Conservation (phyloP, 2,329 filamentous ascomycete species). For the Botrytis elliptica region DNA sequence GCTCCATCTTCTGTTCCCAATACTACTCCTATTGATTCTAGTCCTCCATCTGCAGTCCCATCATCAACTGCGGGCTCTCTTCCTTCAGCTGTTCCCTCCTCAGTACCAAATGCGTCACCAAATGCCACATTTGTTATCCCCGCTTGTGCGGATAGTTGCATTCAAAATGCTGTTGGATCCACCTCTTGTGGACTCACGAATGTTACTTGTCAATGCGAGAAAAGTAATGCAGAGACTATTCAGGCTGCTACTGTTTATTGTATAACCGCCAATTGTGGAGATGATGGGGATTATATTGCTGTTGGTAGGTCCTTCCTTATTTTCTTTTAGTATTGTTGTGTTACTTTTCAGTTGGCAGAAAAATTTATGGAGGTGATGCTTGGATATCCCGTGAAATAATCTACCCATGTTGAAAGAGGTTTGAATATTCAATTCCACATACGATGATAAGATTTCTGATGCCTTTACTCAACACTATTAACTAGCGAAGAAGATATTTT, state of each 20-base stretch:
- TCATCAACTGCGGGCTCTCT: not conserved
- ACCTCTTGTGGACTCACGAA: not conserved
- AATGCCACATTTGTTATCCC: not conserved
- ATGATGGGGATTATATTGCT: not conserved
- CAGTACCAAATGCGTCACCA: not conserved
- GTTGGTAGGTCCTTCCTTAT: not conserved
- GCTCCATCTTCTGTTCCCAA: not conserved
- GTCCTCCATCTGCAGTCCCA: not conserved
- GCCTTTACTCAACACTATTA: not conserved
- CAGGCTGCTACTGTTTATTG: not conserved
- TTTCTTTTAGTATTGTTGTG: not conserved
- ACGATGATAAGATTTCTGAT: not conserved
- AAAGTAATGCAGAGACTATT: not conserved
- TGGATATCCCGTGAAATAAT: not conserved
- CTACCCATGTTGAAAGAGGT: not conserved
- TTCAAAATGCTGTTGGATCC: not conserved
- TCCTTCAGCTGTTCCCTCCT: not conserved
- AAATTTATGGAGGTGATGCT: too few relatives aligned
- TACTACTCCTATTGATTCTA: not conserved
- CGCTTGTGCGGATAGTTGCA: not conserved
- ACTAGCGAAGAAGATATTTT: not conserved
- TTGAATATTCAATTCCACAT: not conserved
- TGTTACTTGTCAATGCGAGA: not conserved
- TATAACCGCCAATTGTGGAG: not conserved
- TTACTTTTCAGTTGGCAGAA: not conserved